Conservation (phyloP, 352 stramenopile species). For the Globisporangium cystogenes region DNA sequence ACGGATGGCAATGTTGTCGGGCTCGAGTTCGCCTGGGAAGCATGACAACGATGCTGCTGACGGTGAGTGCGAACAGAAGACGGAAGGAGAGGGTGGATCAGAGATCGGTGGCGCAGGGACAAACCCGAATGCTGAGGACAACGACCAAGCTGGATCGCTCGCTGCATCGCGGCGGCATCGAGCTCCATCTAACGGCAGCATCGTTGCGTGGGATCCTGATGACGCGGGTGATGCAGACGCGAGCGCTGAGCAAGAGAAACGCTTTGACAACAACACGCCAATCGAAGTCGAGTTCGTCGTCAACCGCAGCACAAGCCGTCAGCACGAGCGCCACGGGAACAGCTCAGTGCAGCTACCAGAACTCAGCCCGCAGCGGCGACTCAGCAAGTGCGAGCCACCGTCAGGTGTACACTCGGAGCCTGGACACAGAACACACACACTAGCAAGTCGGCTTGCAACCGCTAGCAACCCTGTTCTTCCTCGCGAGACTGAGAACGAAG, state of each 20-base stretch:
- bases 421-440: not conserved
- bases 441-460: not conserved
- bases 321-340: not conserved
- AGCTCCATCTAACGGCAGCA: not conserved
- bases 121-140: not conserved
- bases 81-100: not conserved
- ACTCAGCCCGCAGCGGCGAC: conserved; percentile 5
- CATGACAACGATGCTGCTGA: not conserved
- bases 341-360: conserved; percentile 3
- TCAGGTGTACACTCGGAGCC: no score
- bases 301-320: not conserved
- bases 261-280: conserved; percentile 4
- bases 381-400: not conserved
- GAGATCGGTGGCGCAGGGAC: not conserved
- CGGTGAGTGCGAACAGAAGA: not conserved
- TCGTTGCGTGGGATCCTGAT: not conserved
- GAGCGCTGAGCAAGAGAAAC: not conserved
- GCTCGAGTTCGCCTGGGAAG: not conserved
- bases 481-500: not conserved
- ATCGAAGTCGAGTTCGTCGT: conserved; percentile 15
- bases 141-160: not conserved
- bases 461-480: not conserved
- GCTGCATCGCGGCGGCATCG: not conserved
- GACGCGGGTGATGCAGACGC: not conserved
- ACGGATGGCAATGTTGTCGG: conserved; percentile 12